phyloP scores from a whole-genome alignment of 306 rosid genomes.

The Carpinus fangiana region DNA sequence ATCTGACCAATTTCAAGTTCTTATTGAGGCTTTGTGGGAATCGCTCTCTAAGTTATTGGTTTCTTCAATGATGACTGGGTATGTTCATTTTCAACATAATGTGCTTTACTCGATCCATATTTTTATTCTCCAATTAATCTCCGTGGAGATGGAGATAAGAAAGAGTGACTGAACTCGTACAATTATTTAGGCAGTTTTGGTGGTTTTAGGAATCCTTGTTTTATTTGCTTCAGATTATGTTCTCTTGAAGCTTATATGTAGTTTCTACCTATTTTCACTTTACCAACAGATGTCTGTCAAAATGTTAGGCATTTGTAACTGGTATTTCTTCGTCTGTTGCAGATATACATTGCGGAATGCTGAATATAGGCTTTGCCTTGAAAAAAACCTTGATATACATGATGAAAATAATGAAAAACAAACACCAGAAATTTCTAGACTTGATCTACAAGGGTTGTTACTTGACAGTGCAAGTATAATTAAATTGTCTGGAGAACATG shows the following conservation, averaged over 20 bases:
- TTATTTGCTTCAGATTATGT: constrained; percentile 3
- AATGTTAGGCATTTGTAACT: constrained; percentile 20
- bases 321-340: constrained; percentile 27
- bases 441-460: constrained; percentile 59
- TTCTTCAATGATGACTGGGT: constrained; percentile 99
- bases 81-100: constrained; percentile 23
- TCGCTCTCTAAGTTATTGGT: constrained; percentile 83
- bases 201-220: not conserved
- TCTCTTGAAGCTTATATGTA: constrained; percentile 13
- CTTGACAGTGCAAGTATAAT: constrained; percentile 57
- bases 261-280: constrained; percentile 8
- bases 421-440: constrained; percentile 36
- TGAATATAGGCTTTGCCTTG: constrained; percentile 89
- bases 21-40: constrained; percentile 88
- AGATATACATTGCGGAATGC: constrained; percentile 94
- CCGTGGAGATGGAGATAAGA: not conserved
- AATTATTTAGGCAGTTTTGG: not conserved
- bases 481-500: constrained; percentile 46
- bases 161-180: not conserved
- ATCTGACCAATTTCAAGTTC: constrained; percentile 81
- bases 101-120: not conserved
- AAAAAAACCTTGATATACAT: constrained; percentile 60
- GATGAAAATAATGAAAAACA: constrained; percentile 55
- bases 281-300: constrained; percentile 8
- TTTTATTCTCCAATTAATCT: not conserved